Evolutionary conservation across 768 basidiomycete species (phyloP), one percentile per base, ranked within the genome.

Genomic region (Saitozyma sp.): DNA sequence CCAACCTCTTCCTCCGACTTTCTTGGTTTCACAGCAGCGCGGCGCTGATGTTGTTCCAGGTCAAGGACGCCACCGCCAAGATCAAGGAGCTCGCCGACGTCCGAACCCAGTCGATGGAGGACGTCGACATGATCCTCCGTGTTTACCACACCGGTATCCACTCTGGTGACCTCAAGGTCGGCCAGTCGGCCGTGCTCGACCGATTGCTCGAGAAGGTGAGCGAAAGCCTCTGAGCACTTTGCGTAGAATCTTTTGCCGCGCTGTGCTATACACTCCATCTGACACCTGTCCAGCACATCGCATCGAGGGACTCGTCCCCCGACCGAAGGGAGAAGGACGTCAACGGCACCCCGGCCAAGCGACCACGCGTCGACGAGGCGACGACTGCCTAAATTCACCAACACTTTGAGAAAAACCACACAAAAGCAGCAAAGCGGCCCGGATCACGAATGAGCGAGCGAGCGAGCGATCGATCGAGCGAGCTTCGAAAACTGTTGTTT

Each of bases 71-170:
- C 38, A 98, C 96, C 3, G 88, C 89, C 81, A 97, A 96, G 86
- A 97, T 98, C 85, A 99, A 99, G 86, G 93, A 96, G 81, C 88
- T 99, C 58, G 96, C 96, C 9, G 96, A 99, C 74, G 91, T 98
- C 58, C 88, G 92, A 66, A 97, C 95, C 9, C 96, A 99, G 80
- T 92, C 90, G 11, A 98, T 99, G 92, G 94, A 98, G 75, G 95
- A 98, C 76, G 96, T 99, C 64, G 96, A 99, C 81, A 90, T 92
- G 40, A 87, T 99, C 43, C 85, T 99, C 50, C 91, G 96, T 77
- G 85, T 98, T 46, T 97, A 96, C 82, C 93, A 97, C 84, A 89
- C 89, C 57, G 92, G 89, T 41, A 92, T 97, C 79, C 87, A 89
- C 76, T 88, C 88, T 43, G 96, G 96, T 61, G 87, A 91, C 78